Conservation (phyloP, 1,284 basidiomycete genomes). For the Erythrobasidium hasegawianum region DNA sequence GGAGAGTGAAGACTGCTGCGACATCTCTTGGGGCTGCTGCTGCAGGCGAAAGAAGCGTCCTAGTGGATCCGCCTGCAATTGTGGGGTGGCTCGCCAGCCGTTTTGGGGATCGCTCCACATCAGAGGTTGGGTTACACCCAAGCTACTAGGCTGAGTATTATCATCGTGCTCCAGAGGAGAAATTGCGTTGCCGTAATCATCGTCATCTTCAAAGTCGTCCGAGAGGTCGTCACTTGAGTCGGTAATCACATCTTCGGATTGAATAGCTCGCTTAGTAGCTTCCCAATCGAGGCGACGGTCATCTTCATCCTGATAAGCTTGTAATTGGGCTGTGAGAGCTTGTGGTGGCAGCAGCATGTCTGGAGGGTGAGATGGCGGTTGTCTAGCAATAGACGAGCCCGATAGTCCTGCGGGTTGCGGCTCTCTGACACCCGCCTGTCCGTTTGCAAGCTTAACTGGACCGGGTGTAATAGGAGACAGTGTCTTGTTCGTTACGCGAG, state of each 20-base stretch:
- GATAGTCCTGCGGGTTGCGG: background rate
- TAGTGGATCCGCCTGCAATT: constrained; percentile 19
- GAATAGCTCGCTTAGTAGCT: background rate
- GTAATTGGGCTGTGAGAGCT: background rate
- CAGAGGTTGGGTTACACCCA: constrained; percentile 8
- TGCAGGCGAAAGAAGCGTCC: constrained; percentile 22
- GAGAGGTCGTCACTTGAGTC: constrained; percentile 29
- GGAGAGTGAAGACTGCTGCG: background rate
- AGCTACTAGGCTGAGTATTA: constrained; percentile 27
- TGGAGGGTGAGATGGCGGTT: constrained; percentile 1
- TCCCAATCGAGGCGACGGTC: background rate
- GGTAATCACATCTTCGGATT: constrained; percentile 17
- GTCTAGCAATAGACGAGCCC: constrained; percentile 4
- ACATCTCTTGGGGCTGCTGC: background rate
- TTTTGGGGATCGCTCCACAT: constrained; percentile 24
- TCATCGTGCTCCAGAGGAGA: constrained; percentile 8
- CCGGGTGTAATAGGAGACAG: background rate
- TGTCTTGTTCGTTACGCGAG: background rate
- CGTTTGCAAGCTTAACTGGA: too few species aligned
- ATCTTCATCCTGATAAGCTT: background rate
- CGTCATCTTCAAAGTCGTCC: constrained; percentile 22
- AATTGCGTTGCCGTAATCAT: constrained; percentile 9
- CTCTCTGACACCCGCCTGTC: background rate
- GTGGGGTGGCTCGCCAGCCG: constrained; percentile 22
- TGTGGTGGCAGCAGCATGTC: background rate